phyloP scores from a whole-genome alignment of 371 early-diverging fungal species.

The Rhizopus microsporus region DNA sequence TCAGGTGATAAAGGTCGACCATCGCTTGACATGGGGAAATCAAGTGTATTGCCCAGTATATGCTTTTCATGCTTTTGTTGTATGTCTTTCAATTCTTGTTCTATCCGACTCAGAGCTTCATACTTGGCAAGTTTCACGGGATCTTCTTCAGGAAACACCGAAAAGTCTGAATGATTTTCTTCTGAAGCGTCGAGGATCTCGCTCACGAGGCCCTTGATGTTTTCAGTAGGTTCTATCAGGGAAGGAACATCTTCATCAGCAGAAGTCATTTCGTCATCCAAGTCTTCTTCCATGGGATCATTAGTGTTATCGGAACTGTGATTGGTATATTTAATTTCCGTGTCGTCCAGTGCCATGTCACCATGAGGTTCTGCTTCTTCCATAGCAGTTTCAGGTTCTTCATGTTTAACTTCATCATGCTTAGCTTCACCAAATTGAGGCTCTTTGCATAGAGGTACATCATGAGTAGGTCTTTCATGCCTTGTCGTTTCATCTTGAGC shows the following conservation, averaged over 20 bases:
- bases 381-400: slow-evolving; percentile 19
- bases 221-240: slow-evolving; percentile 2
- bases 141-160: slow-evolving; percentile 14
- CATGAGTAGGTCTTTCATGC: neutral
- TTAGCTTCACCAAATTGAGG: slow-evolving; percentile 15
- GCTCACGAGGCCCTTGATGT: slow-evolving; percentile 6
- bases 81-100: slow-evolving; percentile 29
- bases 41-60: slow-evolving; percentile 21
- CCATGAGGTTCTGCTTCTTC: slow-evolving; percentile 14
- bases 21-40: slow-evolving; percentile 19
- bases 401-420: slow-evolving; percentile 2
- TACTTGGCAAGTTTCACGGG: slow-evolving; percentile 22
- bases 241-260: slow-evolving; percentile 4
- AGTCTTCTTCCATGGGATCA: slow-evolving; percentile 6
- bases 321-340: neutral
- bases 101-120: slow-evolving; percentile 22
- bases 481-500: slow-evolving; percentile 2
- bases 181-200: neutral
- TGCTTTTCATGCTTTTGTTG: slow-evolving; percentile 20
- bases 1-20: slow-evolving; percentile 15
- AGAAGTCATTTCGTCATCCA: neutral
- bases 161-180: neutral
- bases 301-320: neutral
- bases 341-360: slow-evolving; percentile 11
- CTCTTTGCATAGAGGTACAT: slow-evolving; percentile 5